Evolutionary conservation across 1,139 yeast species (phyloP).

Genomic region (Zhuliangozyma parablackwelliae): DNA sequence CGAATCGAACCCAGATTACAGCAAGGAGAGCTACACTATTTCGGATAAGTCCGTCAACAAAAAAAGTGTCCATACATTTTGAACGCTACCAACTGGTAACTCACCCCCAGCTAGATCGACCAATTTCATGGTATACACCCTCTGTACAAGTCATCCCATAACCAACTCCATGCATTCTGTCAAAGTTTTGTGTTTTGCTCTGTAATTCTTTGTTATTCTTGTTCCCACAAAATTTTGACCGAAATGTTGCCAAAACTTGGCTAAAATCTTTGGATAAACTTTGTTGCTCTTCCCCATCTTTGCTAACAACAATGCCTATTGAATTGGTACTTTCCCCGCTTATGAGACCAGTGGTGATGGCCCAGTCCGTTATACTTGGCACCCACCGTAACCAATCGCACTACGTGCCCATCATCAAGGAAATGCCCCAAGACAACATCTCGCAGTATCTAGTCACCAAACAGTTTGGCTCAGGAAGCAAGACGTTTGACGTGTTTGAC

Average conservation of each 20-base stretch:
- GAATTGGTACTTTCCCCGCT: constrained; percentile 55
- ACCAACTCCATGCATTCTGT: too few relatives aligned
- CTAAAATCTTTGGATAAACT: neutral
- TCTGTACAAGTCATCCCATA: too few relatives aligned
- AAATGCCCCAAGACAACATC: constrained; percentile 25
- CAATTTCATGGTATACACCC: too few relatives aligned
- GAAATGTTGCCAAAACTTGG: neutral
- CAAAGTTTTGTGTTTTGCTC: too few relatives aligned
- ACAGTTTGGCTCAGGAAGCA: constrained; percentile 57
- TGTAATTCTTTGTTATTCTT: too few relatives aligned
- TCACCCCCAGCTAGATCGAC: too few relatives aligned
- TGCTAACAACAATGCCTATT: constrained; percentile 43
- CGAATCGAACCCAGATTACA: too few relatives aligned
- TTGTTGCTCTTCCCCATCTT: too few relatives aligned
- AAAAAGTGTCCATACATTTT: too few relatives aligned
- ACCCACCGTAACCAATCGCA: constrained; percentile 57
- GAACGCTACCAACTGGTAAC: too few relatives aligned
- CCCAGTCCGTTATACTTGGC: constrained; percentile 50
- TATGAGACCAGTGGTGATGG: constrained; percentile 55
- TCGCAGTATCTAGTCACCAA: constrained; percentile 44
- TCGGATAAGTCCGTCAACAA: too few relatives aligned
- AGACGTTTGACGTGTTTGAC: constrained; percentile 51
- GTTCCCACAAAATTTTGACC: neutral
- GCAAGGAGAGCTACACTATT: too few relatives aligned
- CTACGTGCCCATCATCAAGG: constrained; percentile 51